phyloP scores from a whole-genome alignment of 192 early-diverging fungal genomes.

The Backusella liffmaniae region DNA sequence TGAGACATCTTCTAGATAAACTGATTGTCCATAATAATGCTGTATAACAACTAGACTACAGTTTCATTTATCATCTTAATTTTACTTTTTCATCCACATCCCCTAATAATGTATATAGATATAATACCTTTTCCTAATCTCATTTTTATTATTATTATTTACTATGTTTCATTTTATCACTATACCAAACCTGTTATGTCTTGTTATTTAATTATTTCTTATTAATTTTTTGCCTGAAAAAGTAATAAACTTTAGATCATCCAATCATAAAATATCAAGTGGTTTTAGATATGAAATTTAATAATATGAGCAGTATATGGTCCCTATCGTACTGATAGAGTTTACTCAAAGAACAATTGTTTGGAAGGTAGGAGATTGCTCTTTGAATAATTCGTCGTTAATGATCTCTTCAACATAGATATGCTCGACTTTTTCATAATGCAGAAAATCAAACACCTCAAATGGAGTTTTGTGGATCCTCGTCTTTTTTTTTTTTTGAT shows the following conservation, averaged over 20 bases:
- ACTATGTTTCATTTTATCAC: neutral
- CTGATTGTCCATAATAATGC: neutral
- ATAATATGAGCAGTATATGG: too few species aligned
- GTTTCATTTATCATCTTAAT: neutral
- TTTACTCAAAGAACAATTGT: too few species aligned
- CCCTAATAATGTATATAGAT: neutral
- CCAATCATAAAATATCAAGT: neutral
- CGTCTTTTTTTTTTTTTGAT: neutral
- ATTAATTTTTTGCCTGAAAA: neutral
- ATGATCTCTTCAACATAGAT: too few species aligned
- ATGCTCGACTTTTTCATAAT: neutral
- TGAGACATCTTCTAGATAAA: constrained; percentile 2
- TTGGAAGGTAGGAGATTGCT: too few species aligned
- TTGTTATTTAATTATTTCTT: constrained; percentile 1
- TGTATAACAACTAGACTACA: neutral
- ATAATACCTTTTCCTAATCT: neutral
- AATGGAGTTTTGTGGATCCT: neutral
- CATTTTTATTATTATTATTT: neutral
- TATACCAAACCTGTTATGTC: neutral
- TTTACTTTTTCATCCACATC: neutral
- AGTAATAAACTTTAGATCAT: neutral
- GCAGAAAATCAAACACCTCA: neutral
- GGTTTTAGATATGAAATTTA: too few species aligned
- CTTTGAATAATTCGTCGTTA: too few species aligned
- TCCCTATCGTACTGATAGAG: too few species aligned